Percentiles rank a stretch among this genome's conserved stretches.
phyloP scores from a whole-genome alignment of 805 yeast genomes.

The Candida krabiensis region DNA sequence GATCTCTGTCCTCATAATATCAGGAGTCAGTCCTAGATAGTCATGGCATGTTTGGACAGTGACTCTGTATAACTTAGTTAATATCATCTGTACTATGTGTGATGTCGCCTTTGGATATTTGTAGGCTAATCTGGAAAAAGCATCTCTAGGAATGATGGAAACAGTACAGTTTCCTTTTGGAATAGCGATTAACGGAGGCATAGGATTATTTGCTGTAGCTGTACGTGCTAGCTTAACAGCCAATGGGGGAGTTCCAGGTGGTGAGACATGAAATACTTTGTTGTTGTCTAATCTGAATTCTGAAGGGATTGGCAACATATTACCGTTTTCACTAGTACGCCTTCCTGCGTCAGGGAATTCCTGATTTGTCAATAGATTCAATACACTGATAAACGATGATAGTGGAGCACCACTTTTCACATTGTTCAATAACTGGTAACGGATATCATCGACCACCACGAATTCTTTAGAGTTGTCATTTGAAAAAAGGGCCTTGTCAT shows the following conservation, averaged over 20 bases:
- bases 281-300: conserved; percentile 19
- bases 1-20: conserved; percentile 75
- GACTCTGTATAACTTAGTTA: conserved; percentile 83
- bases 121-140: conserved; percentile 68
- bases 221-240: background rate
- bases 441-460: conserved; percentile 52
- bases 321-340: conserved; percentile 1
- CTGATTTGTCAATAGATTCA: conserved; percentile 57
- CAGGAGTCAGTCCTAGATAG: conserved; percentile 81
- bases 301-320: conserved; percentile 12
- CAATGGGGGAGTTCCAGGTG: conserved; percentile 6
- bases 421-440: conserved; percentile 74
- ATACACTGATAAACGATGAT: conserved; percentile 76
- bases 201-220: conserved; percentile 1
- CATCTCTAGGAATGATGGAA: conserved; percentile 85
- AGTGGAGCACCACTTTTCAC: conserved; percentile 83
- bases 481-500: conserved; percentile 21
- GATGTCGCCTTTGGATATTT: conserved; percentile 89
- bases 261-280: conserved; percentile 13
- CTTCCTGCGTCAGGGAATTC: conserved; percentile 3
- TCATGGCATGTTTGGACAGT: conserved; percentile 88
- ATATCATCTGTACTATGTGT: conserved; percentile 89
- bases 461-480: conserved; percentile 39
- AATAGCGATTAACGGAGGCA: conserved; percentile 56
- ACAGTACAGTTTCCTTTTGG: conserved; percentile 79